phyloP scores from a whole-genome alignment of 768 basidiomycete species.

The Leccinum longicurvipes region DNA sequence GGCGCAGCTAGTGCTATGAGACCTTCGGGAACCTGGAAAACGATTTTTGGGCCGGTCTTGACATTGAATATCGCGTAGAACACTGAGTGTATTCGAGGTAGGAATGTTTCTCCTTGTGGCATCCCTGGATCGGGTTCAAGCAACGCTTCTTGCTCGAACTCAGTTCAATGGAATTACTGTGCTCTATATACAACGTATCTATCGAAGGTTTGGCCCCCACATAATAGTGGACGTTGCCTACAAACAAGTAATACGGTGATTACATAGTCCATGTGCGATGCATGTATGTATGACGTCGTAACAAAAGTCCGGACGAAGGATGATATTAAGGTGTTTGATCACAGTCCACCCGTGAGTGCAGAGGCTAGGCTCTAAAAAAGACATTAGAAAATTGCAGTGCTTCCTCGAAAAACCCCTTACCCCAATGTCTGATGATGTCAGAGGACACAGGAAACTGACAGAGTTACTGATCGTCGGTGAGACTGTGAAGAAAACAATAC shows the following conservation, averaged over 20 bases:
- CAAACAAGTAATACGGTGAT: neutral
- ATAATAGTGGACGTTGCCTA: neutral
- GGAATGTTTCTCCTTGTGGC: slow-evolving; percentile 63
- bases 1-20: slow-evolving; percentile 55
- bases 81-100: slow-evolving; percentile 77
- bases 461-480: slow-evolving; percentile 62
- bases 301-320: slow-evolving; percentile 5
- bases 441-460: slow-evolving; percentile 63
- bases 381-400: slow-evolving; percentile 8
- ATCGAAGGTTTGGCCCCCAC: neutral
- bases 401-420: slow-evolving; percentile 11
- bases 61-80: slow-evolving; percentile 95
- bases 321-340: neutral
- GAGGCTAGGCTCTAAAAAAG: slow-evolving; percentile 18
- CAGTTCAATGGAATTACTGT: neutral
- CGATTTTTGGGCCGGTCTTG: slow-evolving; percentile 80
- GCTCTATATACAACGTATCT: neutral
- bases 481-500: slow-evolving; percentile 61
- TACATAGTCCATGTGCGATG: slow-evolving; percentile 19
- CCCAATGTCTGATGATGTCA: slow-evolving; percentile 34
- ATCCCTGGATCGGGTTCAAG: slow-evolving; percentile 21
- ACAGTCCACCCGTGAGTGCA: slow-evolving; percentile 8
- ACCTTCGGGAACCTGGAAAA: slow-evolving; percentile 92
- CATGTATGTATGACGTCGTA: slow-evolving; percentile 11
- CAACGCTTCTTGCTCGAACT: neutral